These are phyloP conservation scores for Aristolochia californica DNA, from an alignment of 164 flowering plant genomes.

Conservation along the genomic window DNA sequence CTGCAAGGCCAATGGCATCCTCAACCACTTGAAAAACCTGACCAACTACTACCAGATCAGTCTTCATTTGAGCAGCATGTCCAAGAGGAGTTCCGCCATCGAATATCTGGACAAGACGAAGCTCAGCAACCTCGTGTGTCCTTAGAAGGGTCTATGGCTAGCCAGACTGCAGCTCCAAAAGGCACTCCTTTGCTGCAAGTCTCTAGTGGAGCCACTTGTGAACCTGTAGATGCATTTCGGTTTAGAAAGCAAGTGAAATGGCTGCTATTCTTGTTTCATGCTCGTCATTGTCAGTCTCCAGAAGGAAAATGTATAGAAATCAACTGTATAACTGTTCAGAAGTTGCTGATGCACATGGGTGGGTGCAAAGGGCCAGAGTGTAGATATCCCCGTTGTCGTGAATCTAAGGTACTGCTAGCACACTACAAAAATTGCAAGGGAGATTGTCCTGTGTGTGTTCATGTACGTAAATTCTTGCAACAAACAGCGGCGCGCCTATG, in stretches of 20 bases:
- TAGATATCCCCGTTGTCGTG: slow-evolving; percentile 48
- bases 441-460: slow-evolving; percentile 75
- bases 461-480: slow-evolving; percentile 31
- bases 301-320: slow-evolving; percentile 61
- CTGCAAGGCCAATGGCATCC: slow-evolving; percentile 46
- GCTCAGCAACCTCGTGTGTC: slow-evolving; percentile 60
- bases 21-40: slow-evolving; percentile 34
- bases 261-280: slow-evolving; percentile 76
- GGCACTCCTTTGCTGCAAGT: slow-evolving; percentile 20
- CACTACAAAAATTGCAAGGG: slow-evolving; percentile 47
- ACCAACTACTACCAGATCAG: slow-evolving; percentile 20
- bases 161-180: slow-evolving; percentile 28
- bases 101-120: slow-evolving; percentile 51
- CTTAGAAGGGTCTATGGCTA: slow-evolving; percentile 39
- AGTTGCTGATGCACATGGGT: slow-evolving; percentile 51
- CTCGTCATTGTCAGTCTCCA: slow-evolving; percentile 61
- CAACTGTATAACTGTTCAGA: slow-evolving; percentile 42
- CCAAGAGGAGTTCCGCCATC: slow-evolving; percentile 56
- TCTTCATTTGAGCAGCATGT: slow-evolving; percentile 45
- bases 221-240: slow-evolving; percentile 8
- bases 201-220: slow-evolving; percentile 20
- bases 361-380: slow-evolving; percentile 39
- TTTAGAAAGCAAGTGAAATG: slow-evolving; percentile 50
- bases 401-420: slow-evolving; percentile 29
- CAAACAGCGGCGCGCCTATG: slow-evolving; percentile 22